phyloP scores from a whole-genome alignment of 108 stramenopile genomes.

The Phaeodactylum tricornutum region DNA sequence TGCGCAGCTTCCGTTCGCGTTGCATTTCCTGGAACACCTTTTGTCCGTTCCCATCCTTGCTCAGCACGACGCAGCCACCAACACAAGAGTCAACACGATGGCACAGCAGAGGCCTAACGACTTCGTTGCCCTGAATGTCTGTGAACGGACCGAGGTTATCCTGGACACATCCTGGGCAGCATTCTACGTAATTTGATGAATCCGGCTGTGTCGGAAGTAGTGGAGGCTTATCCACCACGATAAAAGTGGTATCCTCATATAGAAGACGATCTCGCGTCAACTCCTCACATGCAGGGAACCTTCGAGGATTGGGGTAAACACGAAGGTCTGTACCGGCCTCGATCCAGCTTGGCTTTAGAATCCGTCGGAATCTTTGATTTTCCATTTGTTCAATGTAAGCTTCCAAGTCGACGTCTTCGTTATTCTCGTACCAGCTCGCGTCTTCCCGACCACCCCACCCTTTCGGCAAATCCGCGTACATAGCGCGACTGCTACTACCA shows the following conservation, averaged over 20 bases:
- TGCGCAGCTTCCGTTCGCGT: slow-evolving; percentile 71
- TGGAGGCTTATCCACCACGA: slow-evolving; percentile 87
- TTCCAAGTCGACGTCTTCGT: slow-evolving; percentile 37
- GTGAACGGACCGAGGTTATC: slow-evolving; percentile 63
- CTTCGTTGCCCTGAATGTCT: slow-evolving; percentile 46
- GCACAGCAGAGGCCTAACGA: slow-evolving; percentile 60
- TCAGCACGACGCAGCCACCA: slow-evolving; percentile 80
- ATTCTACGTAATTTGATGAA: slow-evolving; percentile 77
- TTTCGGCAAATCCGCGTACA: slow-evolving; percentile 37
- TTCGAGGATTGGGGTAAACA: slow-evolving; percentile 67
- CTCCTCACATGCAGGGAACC: slow-evolving; percentile 73
- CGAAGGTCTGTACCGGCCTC: slow-evolving; percentile 73
- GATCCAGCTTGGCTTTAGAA: slow-evolving; percentile 49
- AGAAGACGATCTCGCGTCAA: slow-evolving; percentile 32
- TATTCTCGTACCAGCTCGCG: slow-evolving; percentile 13
- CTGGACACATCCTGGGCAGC: slow-evolving; percentile 75
- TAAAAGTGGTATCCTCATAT: slow-evolving; percentile 82
- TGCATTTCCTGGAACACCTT: slow-evolving; percentile 67
- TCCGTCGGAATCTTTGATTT: slow-evolving; percentile 55
- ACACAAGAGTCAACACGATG: slow-evolving; percentile 84
- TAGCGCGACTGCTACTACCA: slow-evolving; percentile 6
- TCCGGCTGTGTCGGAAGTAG: slow-evolving; percentile 86
- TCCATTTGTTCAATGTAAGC: slow-evolving; percentile 57
- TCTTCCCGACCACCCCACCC: slow-evolving; percentile 44
- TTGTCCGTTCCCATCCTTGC: slow-evolving; percentile 81